phyloP scores from a whole-genome alignment of 208 protist species.

The Perkinsela sp. region DNA sequence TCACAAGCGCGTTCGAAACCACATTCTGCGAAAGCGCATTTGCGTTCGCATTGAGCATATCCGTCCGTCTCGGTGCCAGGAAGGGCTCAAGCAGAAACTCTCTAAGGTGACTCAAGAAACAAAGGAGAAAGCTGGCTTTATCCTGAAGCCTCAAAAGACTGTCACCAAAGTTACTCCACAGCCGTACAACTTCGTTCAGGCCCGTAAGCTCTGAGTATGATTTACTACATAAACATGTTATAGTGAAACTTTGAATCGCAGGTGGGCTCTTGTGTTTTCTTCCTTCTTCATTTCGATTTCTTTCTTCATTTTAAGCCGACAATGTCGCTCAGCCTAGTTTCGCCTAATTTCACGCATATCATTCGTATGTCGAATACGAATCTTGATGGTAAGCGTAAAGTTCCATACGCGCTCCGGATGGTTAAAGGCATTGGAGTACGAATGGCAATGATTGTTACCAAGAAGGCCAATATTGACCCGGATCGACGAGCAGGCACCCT shows the following conservation, averaged over 20 bases:
- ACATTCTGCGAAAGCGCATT: slow-evolving; percentile 96
- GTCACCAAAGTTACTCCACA: neutral
- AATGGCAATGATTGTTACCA: slow-evolving; percentile 90
- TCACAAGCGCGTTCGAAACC: slow-evolving; percentile 90
- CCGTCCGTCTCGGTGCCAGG: slow-evolving; percentile 59
- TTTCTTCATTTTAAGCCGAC: neutral
- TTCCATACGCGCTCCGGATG: slow-evolving; percentile 85
- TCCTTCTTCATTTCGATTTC: too few species aligned
- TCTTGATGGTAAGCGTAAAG: slow-evolving; percentile 88
- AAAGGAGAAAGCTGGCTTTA: neutral
- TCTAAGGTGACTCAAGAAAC: neutral
- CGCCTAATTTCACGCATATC: slow-evolving; percentile 94
- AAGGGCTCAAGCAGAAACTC: slow-evolving; percentile 51
- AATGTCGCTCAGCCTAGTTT: slow-evolving; percentile 26
- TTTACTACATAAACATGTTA: too few species aligned
- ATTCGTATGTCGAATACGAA: slow-evolving; percentile 99
- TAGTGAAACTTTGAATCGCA: too few species aligned
- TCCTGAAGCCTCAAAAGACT: neutral
- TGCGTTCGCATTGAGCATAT: slow-evolving; percentile 98
- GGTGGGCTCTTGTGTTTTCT: too few species aligned
- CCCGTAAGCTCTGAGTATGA: neutral
- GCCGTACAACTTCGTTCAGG: neutral
- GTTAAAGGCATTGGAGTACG: slow-evolving; percentile 98
- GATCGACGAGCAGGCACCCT: slow-evolving; percentile 77
- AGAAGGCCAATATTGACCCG: slow-evolving; percentile 92